These are phyloP conservation scores for Cymodocea nodosa DNA, from an alignment of 116 monocot genomes.

Conservation along the genomic window DNA sequence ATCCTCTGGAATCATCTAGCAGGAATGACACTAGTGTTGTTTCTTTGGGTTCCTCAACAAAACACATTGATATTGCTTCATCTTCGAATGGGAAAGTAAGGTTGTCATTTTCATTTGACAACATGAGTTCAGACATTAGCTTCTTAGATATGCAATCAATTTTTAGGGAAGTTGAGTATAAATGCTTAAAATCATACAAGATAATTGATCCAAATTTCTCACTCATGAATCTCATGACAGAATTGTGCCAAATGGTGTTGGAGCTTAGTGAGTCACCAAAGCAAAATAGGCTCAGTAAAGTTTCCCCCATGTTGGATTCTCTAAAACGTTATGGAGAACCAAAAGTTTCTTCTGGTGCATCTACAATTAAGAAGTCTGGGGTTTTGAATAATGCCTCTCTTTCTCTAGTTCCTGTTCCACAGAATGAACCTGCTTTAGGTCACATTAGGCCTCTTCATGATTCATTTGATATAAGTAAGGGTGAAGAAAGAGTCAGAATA, in stretches of 20 bases:
- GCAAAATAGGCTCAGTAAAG: slow-evolving; percentile 12
- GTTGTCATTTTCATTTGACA: slow-evolving; percentile 26
- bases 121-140: slow-evolving; percentile 18
- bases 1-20: background rate
- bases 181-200: slow-evolving; percentile 50
- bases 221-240: slow-evolving; percentile 51
- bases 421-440: slow-evolving; percentile 28
- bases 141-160: slow-evolving; percentile 36
- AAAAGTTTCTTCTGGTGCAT: background rate
- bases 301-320: slow-evolving; percentile 14
- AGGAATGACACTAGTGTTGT: slow-evolving; percentile 1
- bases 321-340: slow-evolving; percentile 13
- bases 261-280: slow-evolving; percentile 26
- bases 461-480: slow-evolving; percentile 62
- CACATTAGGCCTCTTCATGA: slow-evolving; percentile 41
- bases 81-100: slow-evolving; percentile 50
- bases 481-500: slow-evolving; percentile 65
- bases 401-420: slow-evolving; percentile 11
- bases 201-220: slow-evolving; percentile 45
- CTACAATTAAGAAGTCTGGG: background rate
- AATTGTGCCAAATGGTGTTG: slow-evolving; percentile 40
- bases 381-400: slow-evolving; percentile 6
- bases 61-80: slow-evolving; percentile 44
- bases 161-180: slow-evolving; percentile 54
- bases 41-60: slow-evolving; percentile 10